Evolutionary conservation across 495 filamentous ascomycete genomes (phyloP), one percentile per base, ranked within the genome.

Genomic region (Lasiosphaeriaceae sp.): DNA sequence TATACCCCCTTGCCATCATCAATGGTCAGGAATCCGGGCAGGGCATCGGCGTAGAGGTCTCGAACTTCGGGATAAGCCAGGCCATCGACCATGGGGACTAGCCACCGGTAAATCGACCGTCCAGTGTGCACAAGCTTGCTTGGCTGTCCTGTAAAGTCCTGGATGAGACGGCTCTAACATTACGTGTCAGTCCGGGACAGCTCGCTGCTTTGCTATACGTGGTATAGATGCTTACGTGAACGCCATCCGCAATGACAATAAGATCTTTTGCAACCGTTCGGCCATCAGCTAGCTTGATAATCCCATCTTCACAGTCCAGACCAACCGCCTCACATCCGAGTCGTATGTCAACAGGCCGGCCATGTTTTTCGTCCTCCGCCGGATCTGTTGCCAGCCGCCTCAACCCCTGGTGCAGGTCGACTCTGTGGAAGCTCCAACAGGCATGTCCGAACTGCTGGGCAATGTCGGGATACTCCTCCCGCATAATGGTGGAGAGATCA

Each of bases 341-440:
- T 22, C 50, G 51, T 17, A 84, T 68, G n/a, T 59, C 47, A 1
- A 73, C 72, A 14, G 65, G 66, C 6, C 23, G 56, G 9, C 71
- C 72, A 31, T 60, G 57, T n/a, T 19, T 48, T 9, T 17, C 21
- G 1, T 58, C 20, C 21, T 64, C 53, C 5, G 34, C 68, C 2
- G 65, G 67, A 26, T 67, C 46, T 11, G 66, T 58, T 0, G 80
- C 81, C 0, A 79, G 59, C 5, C 65, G 37, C 52, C 75, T 73
- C 24, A 86, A 59, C 45, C 75, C 70, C 3, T 68, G 71, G 63
- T 86, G 83, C 43, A 86, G 57, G 59, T 85, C 82, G 5, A 83
- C 77, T 12, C 82, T 71, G 65, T 86, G 82, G 43, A 80, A 73
- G 4, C 62, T 62, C 59, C 61, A 70, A 34, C 57, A 59, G 3